Base-by-base conservation (phyloP, 2,329 filamentous ascomycete genomes). In the Penicillium janthinellum region DNA sequence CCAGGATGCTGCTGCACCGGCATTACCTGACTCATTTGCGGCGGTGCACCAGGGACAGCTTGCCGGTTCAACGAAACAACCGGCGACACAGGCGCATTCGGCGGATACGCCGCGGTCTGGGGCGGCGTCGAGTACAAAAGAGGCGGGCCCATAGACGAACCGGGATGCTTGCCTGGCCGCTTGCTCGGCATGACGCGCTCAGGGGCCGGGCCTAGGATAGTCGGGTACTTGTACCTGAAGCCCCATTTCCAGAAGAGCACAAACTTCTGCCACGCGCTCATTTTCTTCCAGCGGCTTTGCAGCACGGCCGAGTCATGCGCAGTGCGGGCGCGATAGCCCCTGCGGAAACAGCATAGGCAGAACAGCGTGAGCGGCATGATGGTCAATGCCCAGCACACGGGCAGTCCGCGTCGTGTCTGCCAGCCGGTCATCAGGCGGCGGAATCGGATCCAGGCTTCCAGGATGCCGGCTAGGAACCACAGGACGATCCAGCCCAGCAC, bases 341-440 rank as follows among this genome's bases (percentile, higher is more conserved):
- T 71, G 1, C 68, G 64, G 53, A 67, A 70, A 28, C 62, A 72
- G 20, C 47, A 68, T 4, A 72, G 58, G 28, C 66, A 66, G 22
- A 68, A 44, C 1, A 69, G 48, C 1, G 64, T 64, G 5, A 70
- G 37, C 2, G 70, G 64, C 15, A 72, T 60, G 15, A 68, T 54
- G 1, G 62, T 59, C 38, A 74, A 57, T 10, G 64, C 63, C 72
- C 72, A 74, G 51, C 63, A 70, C 10, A 73, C 57, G 1, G 72
- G 72, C 2, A 74, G 42, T 2, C 72, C 72, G n/a, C 72, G 71
- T 1, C 71, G 66, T 3, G 72, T 70, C 48, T 73, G 71, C 72
- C 71, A 73, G 51, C 72, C 72, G 3, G 65, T 72, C 70, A 73
- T 73, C 22, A 74, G 62, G 4, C 71, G 70, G 49, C 70, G 69